Evolutionary conservation across 257 asterid species (phyloP), one percentile per base, ranked within the genome.

Genomic region (Lycium ferocissimum): DNA sequence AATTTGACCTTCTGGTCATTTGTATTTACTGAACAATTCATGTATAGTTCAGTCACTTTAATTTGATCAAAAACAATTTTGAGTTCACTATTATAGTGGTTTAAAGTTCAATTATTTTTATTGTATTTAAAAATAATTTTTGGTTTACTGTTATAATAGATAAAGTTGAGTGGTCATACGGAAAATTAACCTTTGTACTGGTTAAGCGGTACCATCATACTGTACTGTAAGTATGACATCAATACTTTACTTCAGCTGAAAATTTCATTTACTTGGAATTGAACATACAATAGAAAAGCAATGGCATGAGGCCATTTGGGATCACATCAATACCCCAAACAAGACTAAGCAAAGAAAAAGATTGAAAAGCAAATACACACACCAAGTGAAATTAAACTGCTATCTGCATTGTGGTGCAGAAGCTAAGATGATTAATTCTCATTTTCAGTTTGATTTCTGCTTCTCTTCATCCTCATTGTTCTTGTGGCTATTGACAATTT

Each of bases 401-500:
- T 15, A 40, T 71, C 56, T 70, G 79, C 35, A 38, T 26, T 17
- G 72, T 66, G 12, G 6, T 18, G 58, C 57, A 72, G 35, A 69
- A 69, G 78, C 26, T 15, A 69, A 26, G 7, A 71, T 45, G 33
- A 2, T 8, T 58, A 4, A 4, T 45, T 73, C 38, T 2, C 38
- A 12, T 1, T 13, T 49, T 83, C 65, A 56, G 37, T 62, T n/a
- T 12, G 69, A 87, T 72, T 81, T 84, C 43, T 54, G 78, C 53
- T 84, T 87, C 80, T 66, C 85, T 35, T 79, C 88, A 22, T 83
- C 84, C 10, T 75, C 85, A 18, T 83, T 76, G 45, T 58, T 87
- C 45, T 84, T 83, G 85, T 87, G 87, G 8, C 18, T 18, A 22
- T 80, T 86, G 94, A 90, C 73, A 91, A 86, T 86, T 88, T 92